Evolutionary conservation across 2,329 filamentous ascomycete genomes (phyloP), one percentile per base, ranked within the genome.

Genomic region (Trichoderma guizhouense): DNA sequence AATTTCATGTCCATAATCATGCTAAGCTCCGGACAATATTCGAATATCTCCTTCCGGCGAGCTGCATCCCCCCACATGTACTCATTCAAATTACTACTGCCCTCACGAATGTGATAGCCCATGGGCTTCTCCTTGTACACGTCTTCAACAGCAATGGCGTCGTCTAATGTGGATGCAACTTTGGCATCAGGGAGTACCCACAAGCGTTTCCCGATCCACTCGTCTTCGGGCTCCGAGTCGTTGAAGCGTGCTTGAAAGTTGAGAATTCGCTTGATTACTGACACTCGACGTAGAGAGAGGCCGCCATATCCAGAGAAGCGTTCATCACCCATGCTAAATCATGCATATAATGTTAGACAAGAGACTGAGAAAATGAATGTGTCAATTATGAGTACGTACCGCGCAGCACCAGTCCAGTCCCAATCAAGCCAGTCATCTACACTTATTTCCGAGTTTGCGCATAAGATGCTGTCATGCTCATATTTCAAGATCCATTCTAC

Each of bases 1-100:
- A 87, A 78, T 77, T 87, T 87, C 87, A 89, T 89, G 55, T 86
- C 83, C 82, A 88, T 83, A 72, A 88, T 85, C 76, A 89, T 81
- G 74, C 81, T 84, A 24, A 89, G 77, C 77, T 89, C 87, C 2
- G 87, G 87, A 73, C 87, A 89, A 78, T 89, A 89, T 21, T 84
- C 80, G 73, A 87, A 85, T 28, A 88, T 86, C 68, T 82, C 78
- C 74, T 84, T 81, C 39, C 87, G 81, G 72, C 83, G 80, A 2
- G 74, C 76, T 2, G 78, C 78, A 64, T 85, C 78, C 71, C 82
- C 82, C 87, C 87, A 89, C 18, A 88, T 83, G 3, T 76, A 79
- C 26, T 83, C 82, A 24, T 81, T 76, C 5, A 88, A 78, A 26
- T 78, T 74, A 4, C n/a, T 36, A 55, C 86, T 84, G 11, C 85